phyloP scores from a whole-genome alignment of 192 early-diverging fungal genomes.

The Umbelopsis ramanniana region DNA sequence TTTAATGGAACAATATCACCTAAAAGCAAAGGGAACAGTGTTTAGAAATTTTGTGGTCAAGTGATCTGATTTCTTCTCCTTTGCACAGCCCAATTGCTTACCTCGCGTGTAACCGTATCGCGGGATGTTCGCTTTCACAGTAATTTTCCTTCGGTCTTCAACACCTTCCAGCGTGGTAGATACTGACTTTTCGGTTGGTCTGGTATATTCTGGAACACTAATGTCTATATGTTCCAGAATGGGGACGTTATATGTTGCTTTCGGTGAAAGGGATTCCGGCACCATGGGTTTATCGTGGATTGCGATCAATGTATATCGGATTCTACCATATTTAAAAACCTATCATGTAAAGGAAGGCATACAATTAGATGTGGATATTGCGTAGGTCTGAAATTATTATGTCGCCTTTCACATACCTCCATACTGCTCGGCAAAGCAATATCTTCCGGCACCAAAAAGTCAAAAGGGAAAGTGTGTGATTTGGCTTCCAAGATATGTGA shows the following conservation, averaged over 20 bases:
- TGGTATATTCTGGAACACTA: slow-evolving; percentile 17
- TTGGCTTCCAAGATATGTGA: slow-evolving; percentile 33
- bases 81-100: slow-evolving; percentile 24
- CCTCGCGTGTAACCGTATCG: slow-evolving; percentile 43
- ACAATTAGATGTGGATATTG: background rate
- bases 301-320: slow-evolving; percentile 36
- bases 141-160: slow-evolving; percentile 9
- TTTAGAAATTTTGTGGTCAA: background rate
- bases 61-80: background rate
- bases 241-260: slow-evolving; percentile 28
- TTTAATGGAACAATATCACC: slow-evolving; percentile 27
- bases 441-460: slow-evolving; percentile 37
- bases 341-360: background rate
- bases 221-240: slow-evolving; percentile 44
- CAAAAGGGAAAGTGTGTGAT: slow-evolving; percentile 38
- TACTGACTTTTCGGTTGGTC: slow-evolving; percentile 13
- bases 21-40: background rate
- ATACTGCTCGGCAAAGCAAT: slow-evolving; percentile 39
- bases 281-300: slow-evolving; percentile 31
- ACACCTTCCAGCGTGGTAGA: slow-evolving; percentile 20
- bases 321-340: slow-evolving; percentile 35
- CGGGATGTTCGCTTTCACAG: slow-evolving; percentile 26
- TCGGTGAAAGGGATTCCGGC: slow-evolving; percentile 30
- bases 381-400: background rate
- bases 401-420: slow-evolving; percentile 27